phyloP scores from a whole-genome alignment of 176 grass and related monocot species.

The Triticum timopheevii region DNA sequence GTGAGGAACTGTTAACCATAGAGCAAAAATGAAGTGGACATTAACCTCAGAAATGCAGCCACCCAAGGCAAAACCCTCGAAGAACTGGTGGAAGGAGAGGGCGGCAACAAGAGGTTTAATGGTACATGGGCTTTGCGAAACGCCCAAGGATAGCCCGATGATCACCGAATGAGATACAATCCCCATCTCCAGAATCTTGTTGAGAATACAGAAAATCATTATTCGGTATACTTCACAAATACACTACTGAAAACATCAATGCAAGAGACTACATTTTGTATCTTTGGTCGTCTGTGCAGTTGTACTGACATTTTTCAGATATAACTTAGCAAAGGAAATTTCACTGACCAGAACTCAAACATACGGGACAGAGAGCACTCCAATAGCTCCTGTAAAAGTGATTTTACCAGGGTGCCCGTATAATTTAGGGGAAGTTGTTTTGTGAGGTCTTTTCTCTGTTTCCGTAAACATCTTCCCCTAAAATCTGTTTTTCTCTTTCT shows the following conservation, averaged over 20 bases:
- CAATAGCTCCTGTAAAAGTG: too few relatives aligned
- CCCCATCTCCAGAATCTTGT: constrained; percentile 85
- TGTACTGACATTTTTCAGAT: neutral
- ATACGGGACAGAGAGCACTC: neutral
- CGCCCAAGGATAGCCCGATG: constrained; percentile 76
- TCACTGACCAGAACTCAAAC: neutral
- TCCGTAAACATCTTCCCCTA: too few relatives aligned
- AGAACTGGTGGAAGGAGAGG: constrained; percentile 90
- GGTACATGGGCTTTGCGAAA: constrained; percentile 71
- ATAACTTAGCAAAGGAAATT: neutral
- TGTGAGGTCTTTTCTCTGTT: too few relatives aligned
- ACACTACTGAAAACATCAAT: too few relatives aligned
- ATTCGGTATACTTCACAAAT: neutral
- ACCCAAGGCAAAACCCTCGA: constrained; percentile 81
- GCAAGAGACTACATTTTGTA: too few relatives aligned
- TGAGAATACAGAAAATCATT: neutral
- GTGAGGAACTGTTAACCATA: neutral
- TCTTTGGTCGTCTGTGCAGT: neutral
- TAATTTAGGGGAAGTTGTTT: too few relatives aligned
- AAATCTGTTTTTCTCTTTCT: too few relatives aligned
- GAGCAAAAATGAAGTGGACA: neutral
- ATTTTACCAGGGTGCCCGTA: too few relatives aligned
- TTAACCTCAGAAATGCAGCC: constrained; percentile 81
- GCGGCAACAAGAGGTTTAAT: constrained; percentile 74
- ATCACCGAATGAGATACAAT: constrained; percentile 86